Base-by-base conservation (phyloP, 129 eudicot genomes). In the Saussurea involucrata region DNA sequence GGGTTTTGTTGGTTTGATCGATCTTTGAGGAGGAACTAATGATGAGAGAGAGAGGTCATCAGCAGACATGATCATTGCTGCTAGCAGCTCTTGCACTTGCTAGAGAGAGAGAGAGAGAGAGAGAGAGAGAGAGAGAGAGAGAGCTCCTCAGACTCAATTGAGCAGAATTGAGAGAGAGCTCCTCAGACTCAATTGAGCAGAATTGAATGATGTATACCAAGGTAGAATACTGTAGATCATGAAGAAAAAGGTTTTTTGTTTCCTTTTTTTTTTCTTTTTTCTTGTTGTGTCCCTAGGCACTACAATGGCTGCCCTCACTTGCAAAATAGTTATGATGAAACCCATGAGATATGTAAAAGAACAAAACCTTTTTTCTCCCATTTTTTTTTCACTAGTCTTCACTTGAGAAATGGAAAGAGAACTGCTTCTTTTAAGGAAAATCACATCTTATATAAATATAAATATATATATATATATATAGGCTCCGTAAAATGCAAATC, bases 11-110 rank as follows among this genome's bases (percentile, higher is more conserved):
- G 60, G 69, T 72, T 79, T 79, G 58, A 46, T 72, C 24, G 74
- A 80, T 46, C 69, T 68, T 80, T 80, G 74, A 66, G 75, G 79
- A 53, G 78, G 24, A 53, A 53, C 61, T 66, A 80, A 80, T 73
- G 84, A 80, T 80, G 84, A 66, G 61, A 73, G 84, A 80, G 74
- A 80, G 79, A 37, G 84, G 84, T 73, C 73, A 72, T 42, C 79
- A 80, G 64, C 79, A 80, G 84, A 73, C 84, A 80, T 80, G 84
- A 73, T 80, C 75, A 80, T 80, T 80, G 69, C 73, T 42, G 24
- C 29, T 34, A 68, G 72, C 72, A 18, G 29, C 28, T n/a, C 46
- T 68, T 68, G 53, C 72, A 68, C 21, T 53, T 68, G 69, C 15
- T 29, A 5, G 68, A 8, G 73, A 33, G 75, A 68, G 71, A 69